phyloP scores from a whole-genome alignment of 345 rosid species.

The Turritis glabra region DNA sequence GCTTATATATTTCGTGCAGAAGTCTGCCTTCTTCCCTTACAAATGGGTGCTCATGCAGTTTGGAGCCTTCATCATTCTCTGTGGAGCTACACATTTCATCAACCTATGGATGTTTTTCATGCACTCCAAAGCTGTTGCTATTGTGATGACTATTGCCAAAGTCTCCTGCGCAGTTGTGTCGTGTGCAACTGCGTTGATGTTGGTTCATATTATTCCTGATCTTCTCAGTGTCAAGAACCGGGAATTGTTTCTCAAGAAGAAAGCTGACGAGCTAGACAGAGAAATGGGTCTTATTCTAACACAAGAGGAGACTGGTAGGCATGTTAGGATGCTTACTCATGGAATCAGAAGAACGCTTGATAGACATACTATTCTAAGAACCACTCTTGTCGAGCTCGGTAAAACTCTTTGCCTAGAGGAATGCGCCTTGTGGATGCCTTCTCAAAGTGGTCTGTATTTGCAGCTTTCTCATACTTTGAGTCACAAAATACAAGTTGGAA shows the following conservation, averaged over 20 bases:
- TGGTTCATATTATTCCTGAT: constrained; percentile 94
- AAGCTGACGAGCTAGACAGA: constrained; percentile 83
- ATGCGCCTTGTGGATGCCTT: constrained; percentile 97
- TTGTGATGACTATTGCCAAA: constrained; percentile 82
- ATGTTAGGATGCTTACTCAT: constrained; percentile 94
- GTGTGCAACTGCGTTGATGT: constrained; percentile 82
- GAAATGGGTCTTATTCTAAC: constrained; percentile 92
- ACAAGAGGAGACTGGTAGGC: constrained; percentile 91
- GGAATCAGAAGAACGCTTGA: constrained; percentile 93
- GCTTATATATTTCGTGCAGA: constrained; percentile 87
- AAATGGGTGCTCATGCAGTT: constrained; percentile 98
- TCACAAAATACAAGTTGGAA: constrained; percentile 64
- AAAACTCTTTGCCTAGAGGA: constrained; percentile 80
- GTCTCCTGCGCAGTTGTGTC: constrained; percentile 86
- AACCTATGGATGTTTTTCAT: constrained; percentile 79
- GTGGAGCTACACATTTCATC: constrained; percentile 95
- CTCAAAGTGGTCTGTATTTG: constrained; percentile 57
- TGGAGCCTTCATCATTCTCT: constrained; percentile 90
- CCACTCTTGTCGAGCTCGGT: constrained; percentile 93
- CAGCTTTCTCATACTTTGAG: constrained; percentile 77
- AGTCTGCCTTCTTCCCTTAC: constrained; percentile 87
- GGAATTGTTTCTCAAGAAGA: constrained; percentile 75
- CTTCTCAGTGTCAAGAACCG: constrained; percentile 77
- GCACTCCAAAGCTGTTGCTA: constrained; percentile 82
- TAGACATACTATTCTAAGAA: constrained; percentile 73